Conservation (phyloP, 148 eudicot genomes). For the Diospyros kaki region DNA sequence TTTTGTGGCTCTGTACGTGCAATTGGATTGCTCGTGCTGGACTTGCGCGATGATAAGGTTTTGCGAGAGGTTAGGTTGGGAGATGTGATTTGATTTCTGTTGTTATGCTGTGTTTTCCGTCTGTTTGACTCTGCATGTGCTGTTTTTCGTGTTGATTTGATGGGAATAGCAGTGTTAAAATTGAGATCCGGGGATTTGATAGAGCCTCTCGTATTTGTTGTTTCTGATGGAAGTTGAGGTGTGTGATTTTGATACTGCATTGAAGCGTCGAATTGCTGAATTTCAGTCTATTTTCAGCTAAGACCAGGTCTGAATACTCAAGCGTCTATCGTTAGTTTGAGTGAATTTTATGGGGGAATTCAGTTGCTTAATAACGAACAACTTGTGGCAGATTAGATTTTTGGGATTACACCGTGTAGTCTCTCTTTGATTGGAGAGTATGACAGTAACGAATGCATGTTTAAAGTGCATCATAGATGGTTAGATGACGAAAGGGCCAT, state of each 20-base stretch:
- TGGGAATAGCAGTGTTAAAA: neutral
- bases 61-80: conserved; percentile 3
- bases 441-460: too few relatives aligned
- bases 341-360: too few relatives aligned
- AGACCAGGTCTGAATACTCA: too few relatives aligned
- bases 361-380: too few relatives aligned
- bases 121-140: neutral
- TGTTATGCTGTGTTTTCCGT: neutral
- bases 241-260: conserved; percentile 1
- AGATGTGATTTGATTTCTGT: neutral
- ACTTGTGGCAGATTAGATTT: too few relatives aligned
- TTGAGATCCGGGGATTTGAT: neutral
- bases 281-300: conserved; percentile 1
- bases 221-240: neutral
- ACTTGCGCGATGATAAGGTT: neutral
- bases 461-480: too few relatives aligned
- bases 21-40: neutral
- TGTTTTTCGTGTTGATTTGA: neutral
- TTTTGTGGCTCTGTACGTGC: neutral
- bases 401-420: too few relatives aligned
- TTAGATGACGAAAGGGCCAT: too few relatives aligned
- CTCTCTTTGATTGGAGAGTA: too few relatives aligned
- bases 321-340: too few relatives aligned
- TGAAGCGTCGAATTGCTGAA: conserved; percentile 3
- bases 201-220: neutral